A percentile compares a stretch with the other conserved stretches of the same genome.
phyloP scores from a whole-genome alignment of 495 filamentous ascomycete species.

The Daldinia caldariorum region DNA sequence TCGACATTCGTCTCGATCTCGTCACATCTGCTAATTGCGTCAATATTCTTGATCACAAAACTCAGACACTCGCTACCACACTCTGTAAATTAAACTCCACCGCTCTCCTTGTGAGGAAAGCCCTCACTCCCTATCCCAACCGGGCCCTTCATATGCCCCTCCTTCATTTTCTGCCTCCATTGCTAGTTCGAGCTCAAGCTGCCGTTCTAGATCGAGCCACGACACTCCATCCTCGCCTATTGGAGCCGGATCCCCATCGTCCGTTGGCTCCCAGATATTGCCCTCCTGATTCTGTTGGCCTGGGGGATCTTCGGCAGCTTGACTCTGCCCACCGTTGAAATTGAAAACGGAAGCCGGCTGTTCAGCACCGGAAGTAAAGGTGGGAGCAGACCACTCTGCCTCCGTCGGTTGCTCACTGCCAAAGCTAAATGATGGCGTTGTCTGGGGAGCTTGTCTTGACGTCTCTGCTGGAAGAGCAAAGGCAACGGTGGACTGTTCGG shows the following conservation, averaged over 20 bases:
- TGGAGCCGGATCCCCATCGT: no score
- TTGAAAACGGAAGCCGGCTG: neutral
- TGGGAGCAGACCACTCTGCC: neutral
- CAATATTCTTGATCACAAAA: neutral
- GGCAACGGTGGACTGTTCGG: neutral
- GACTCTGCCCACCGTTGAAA: neutral
- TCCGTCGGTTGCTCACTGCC: neutral
- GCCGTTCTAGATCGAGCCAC: no score
- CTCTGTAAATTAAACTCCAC: neutral
- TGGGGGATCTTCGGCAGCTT: no score
- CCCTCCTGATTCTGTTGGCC: no score
- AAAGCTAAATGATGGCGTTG: neutral
- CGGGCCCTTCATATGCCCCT: no score
- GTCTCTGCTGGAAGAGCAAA: neutral
- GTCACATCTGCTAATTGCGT: neutral
- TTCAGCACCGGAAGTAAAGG: neutral
- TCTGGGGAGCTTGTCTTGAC: neutral
- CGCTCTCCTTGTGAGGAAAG: slow-evolving; percentile 4
- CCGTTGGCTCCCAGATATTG: no score
- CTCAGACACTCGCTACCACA: neutral
- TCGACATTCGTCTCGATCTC: neutral
- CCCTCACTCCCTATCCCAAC: neutral
- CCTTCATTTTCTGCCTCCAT: no score
- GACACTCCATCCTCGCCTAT: no score
- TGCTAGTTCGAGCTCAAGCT: no score